Conservation (phyloP, 352 stramenopile species). For the Globisporangium perplexum region DNA sequence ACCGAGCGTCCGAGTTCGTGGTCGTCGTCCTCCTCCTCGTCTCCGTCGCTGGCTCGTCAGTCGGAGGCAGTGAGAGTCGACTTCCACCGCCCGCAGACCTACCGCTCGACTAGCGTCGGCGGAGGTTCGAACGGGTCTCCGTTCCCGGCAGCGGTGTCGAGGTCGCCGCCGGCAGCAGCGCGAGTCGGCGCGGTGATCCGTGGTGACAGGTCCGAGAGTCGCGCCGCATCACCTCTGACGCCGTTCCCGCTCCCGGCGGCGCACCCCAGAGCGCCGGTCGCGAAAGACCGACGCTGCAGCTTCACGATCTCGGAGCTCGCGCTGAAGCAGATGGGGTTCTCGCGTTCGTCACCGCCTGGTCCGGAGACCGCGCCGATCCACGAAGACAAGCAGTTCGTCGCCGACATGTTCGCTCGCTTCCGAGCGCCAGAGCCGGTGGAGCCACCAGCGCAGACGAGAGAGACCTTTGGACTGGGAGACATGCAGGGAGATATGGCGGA, state of each 20-base stretch:
- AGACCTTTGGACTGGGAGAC: not conserved
- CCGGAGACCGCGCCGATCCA: slow-evolving; percentile 14
- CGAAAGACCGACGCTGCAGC: slow-evolving; percentile 47
- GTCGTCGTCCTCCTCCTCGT: slow-evolving; percentile 7
- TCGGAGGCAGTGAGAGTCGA: not conserved
- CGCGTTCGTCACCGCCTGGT: slow-evolving; percentile 17
- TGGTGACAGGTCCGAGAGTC: no score
- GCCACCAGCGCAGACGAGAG: not conserved
- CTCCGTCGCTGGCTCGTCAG: not conserved
- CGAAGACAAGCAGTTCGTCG: slow-evolving; percentile 9
- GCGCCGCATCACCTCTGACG: no score
- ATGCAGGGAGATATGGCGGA: slow-evolving; percentile 7
- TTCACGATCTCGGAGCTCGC: slow-evolving; percentile 54
- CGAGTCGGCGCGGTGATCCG: not conserved
- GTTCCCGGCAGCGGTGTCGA: not conserved
- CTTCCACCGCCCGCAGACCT: not conserved
- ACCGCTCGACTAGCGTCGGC: not conserved
- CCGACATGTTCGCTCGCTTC: not conserved
- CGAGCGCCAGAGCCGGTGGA: no score
- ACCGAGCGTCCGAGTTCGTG: slow-evolving; percentile 19
- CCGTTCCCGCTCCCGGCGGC: no score
- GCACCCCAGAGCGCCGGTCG: slow-evolving; percentile 12
- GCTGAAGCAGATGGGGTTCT: slow-evolving; percentile 40
- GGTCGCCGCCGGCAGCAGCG: not conserved
- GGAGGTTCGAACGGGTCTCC: not conserved